These are phyloP conservation scores for Musa balbisiana DNA, from an alignment of 202 grass and related monocot species.

Conservation along the genomic window DNA sequence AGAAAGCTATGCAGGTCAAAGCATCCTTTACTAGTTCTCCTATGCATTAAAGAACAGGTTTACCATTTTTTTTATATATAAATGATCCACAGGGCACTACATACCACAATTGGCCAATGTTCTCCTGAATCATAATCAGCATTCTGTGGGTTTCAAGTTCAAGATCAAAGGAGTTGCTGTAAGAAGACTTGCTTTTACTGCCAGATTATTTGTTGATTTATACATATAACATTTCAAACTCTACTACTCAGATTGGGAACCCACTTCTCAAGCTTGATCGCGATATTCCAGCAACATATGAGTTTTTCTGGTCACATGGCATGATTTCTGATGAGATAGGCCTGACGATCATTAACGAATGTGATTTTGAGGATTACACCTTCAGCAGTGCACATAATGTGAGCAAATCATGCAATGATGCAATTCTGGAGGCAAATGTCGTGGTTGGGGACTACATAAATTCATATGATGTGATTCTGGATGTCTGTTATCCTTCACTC, in stretches of 20 bases:
- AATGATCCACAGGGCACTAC: conserved; percentile 61
- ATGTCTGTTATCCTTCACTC: conserved; percentile 93
- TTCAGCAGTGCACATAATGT: conserved; percentile 59
- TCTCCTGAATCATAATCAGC: conserved; percentile 68
- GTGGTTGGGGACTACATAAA: conserved; percentile 83
- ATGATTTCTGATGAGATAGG: conserved; percentile 98
- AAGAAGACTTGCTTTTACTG: conserved; percentile 28
- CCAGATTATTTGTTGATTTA: background rate
- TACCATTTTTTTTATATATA: background rate
- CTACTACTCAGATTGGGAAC: conserved; percentile 69
- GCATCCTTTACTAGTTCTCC: background rate
- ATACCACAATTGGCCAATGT: conserved; percentile 82
- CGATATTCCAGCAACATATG: conserved; percentile 70
- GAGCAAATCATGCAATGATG: conserved; percentile 72
- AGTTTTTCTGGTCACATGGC: conserved; percentile 98
- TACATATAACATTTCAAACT: background rate
- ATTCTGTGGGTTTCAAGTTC: conserved; percentile 86
- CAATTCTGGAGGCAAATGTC: conserved; percentile 46
- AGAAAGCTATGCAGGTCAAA: conserved; percentile 89
- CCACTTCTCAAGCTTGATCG: conserved; percentile 86
- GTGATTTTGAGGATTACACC: conserved; percentile 90
- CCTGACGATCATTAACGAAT: conserved; percentile 59
- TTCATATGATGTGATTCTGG: conserved; percentile 78
- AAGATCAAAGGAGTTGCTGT: conserved; percentile 95
- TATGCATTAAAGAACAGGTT: background rate